Evolutionary conservation across 2,329 filamentous ascomycete genomes (phyloP).

Genomic region (Daldinia sp.): DNA sequence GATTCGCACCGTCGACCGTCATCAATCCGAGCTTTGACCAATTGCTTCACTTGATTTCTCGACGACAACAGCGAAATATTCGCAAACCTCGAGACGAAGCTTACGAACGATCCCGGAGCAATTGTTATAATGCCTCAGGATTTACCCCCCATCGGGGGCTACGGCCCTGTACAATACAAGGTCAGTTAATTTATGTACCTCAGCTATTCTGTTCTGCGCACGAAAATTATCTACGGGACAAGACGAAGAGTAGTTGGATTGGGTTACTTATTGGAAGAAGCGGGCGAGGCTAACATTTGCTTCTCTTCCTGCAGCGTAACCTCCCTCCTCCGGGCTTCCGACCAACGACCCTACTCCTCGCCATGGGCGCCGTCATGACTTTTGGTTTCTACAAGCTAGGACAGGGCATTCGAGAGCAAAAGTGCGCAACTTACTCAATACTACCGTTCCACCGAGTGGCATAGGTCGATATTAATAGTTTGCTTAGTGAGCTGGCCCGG

Average conservation of each 20-base stretch:
- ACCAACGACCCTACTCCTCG: constrained; percentile 79
- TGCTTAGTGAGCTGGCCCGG: constrained; percentile 81
- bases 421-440: too few species aligned
- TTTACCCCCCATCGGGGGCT: constrained; percentile 94
- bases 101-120: not conserved
- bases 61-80: not conserved
- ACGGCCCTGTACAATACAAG: constrained; percentile 97
- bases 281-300: constrained; percentile 15
- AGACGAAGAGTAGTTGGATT: too few species aligned
- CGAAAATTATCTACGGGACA: too few species aligned
- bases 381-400: constrained; percentile 92
- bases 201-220: too few species aligned
- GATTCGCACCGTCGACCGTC: not conserved
- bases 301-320: constrained; percentile 71
- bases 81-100: not conserved
- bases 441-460: too few species aligned
- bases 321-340: constrained; percentile 90
- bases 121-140: constrained; percentile 86
- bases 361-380: constrained; percentile 79
- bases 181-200: constrained; percentile 56
- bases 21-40: not conserved
- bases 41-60: not conserved
- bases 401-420: constrained; percentile 85
- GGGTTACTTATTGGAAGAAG: too few species aligned
- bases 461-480: not conserved